Percentiles rank a stretch among this genome's conserved stretches.
Conservation (phyloP, 768 basidiomycete genomes). For the Candolleomyces aberdarensis region DNA sequence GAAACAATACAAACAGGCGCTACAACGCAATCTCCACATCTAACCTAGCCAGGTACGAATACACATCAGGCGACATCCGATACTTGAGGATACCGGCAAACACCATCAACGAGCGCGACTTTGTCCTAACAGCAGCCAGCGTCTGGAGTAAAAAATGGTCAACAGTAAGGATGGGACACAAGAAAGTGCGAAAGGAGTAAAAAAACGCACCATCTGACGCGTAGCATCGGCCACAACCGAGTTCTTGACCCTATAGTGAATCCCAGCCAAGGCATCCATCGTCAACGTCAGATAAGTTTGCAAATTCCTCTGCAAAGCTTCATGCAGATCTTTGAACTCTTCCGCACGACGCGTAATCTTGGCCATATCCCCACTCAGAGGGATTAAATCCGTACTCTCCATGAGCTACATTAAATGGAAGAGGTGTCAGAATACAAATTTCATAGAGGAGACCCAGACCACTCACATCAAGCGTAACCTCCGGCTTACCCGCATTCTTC, state of each 20-base stretch:
- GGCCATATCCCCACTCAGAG: constrained; percentile 79
- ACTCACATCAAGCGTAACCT: constrained; percentile 80
- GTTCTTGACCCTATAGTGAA: constrained; percentile 75
- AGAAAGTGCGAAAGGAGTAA: constrained; percentile 3
- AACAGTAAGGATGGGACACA: constrained; percentile 8
- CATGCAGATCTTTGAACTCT: constrained; percentile 84
- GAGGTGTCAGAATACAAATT: neutral
- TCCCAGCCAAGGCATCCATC: constrained; percentile 86
- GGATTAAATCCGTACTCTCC: constrained; percentile 84
- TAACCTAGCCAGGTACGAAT: constrained; percentile 79
- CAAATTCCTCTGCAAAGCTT: constrained; percentile 85
- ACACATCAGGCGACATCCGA: constrained; percentile 86
- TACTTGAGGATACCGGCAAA: constrained; percentile 88
- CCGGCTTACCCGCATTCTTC: constrained; percentile 67
- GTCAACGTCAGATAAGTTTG: constrained; percentile 84
- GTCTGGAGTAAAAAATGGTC: constrained; percentile 41
- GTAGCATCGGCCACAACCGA: constrained; percentile 71
- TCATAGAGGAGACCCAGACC: neutral
- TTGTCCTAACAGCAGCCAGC: constrained; percentile 64
- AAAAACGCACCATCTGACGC: constrained; percentile 63
- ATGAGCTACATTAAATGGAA: constrained; percentile 54
- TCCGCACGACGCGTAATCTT: constrained; percentile 85
- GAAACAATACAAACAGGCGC: constrained; percentile 11
- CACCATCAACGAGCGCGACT: constrained; percentile 82
- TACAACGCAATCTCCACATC: constrained; percentile 84